phyloP scores from a whole-genome alignment of 441 rosid species.

The Bocquillonia castaneifolia region DNA sequence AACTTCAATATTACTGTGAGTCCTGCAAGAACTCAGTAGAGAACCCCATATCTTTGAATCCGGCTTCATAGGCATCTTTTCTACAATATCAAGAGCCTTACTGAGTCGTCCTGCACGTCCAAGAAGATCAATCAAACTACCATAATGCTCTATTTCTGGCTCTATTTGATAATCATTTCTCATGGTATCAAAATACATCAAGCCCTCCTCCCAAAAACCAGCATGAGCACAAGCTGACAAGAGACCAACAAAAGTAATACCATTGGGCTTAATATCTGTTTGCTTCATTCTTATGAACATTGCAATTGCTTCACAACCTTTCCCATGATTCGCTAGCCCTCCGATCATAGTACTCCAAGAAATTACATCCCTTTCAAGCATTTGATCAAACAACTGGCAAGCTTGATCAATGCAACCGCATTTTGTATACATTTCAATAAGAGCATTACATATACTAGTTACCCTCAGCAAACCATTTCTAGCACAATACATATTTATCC shows the following conservation, averaged over 20 bases:
- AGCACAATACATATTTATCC: constrained; percentile 54
- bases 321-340: constrained; percentile 54
- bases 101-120: constrained; percentile 44
- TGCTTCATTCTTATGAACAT: constrained; percentile 44
- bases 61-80: constrained; percentile 46
- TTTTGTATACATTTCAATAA: constrained; percentile 54
- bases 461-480: constrained; percentile 33
- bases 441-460: constrained; percentile 43
- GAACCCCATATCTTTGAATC: constrained; percentile 66
- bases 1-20: constrained; percentile 40
- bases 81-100: constrained; percentile 34
- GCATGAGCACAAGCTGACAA: constrained; percentile 64
- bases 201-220: constrained; percentile 46
- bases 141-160: constrained; percentile 50
- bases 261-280: constrained; percentile 37
- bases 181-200: constrained; percentile 46
- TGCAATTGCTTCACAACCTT: constrained; percentile 32
- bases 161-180: constrained; percentile 31
- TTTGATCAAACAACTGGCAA: constrained; percentile 31
- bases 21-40: constrained; percentile 47
- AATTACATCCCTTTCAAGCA: constrained; percentile 42
- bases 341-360: constrained; percentile 66
- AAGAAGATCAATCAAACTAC: constrained; percentile 50
- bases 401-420: constrained; percentile 49
- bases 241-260: constrained; percentile 46